Conservation (phyloP, 768 basidiomycete species). For the Agaricus blazei region DNA sequence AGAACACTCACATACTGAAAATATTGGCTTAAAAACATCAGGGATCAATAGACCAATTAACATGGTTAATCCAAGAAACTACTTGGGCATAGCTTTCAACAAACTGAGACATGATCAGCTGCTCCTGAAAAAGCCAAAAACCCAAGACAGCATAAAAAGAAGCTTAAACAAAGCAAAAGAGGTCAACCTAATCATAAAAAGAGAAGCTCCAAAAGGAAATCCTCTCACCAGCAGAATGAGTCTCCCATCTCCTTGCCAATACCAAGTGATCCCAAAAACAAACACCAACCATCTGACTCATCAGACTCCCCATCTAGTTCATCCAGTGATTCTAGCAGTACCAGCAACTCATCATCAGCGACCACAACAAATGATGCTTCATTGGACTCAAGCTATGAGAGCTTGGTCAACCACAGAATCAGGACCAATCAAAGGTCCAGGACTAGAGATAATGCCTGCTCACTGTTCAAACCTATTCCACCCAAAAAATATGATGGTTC, state of each 20-base stretch:
- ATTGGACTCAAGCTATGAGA: background rate
- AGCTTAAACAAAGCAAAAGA: background rate
- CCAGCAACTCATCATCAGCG: no score
- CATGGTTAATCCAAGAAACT: background rate
- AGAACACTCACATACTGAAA: no score
- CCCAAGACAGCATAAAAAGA: background rate
- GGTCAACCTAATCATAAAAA: no score
- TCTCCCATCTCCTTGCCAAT: no score
- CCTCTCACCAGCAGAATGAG: no score
- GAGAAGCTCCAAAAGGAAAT: no score
- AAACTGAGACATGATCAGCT: background rate
- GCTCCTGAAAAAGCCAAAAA: background rate
- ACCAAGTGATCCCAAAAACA: no score
- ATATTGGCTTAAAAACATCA: background rate
- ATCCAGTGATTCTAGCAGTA: no score
- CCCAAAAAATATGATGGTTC: conserved; percentile 22
- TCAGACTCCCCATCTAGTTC: no score
- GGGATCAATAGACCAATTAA: background rate
- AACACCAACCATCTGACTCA: no score
- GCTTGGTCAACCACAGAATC: no score
- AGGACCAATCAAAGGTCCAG: background rate
- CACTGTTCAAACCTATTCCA: conserved; percentile 18
- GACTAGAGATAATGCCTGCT: background rate
- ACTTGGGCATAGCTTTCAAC: background rate
- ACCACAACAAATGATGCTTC: background rate